Evolutionary conservation across 2,329 filamentous ascomycete genomes (phyloP), one percentile per base, ranked within the genome.

Genomic region (Zasmidium cellare): DNA sequence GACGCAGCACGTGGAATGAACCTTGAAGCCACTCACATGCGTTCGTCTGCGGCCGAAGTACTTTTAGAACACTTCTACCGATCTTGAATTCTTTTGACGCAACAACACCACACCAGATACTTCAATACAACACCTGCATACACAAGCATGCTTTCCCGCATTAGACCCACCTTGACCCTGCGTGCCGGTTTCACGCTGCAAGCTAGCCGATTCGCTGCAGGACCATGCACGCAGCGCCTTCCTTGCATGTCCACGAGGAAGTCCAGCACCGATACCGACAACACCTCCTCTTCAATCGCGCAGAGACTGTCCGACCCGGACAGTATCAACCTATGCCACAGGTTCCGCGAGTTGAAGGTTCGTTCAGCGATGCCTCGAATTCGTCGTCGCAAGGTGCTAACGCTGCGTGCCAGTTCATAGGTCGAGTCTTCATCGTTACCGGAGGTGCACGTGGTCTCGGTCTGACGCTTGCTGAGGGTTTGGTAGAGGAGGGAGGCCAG

Each of bases 401-500:
- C 35, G 16, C 11, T 6, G 35, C 35, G 16, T 41, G 7, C 19
- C 48, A 69, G 65, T 57, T 69, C 20, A 51, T 63, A 9, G 60
- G 52, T 20, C 58, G 60, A 11, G 66, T 69, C 23, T 65, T 60
- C 51, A 49, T 64, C 19, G 61, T 68, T 1, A 70, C 67, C 9
- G 67, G 67, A 16, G 67, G 65, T 22, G 65, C 59, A n/a, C 57
- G 60, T 20, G 67, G 67, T 3, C 63, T 70, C 19, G 65, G 65
- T 3, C 49, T 69, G 12, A 71, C 72, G 7, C 75, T 80, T 68
- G 78, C 76, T 6, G 76, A 79, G 64, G 77, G 76, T 14, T 65
- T 81, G 52, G 74, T 78, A 49, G 76, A 81, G 66, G 77, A 77
- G 9, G 79, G 79, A 3, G 79, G 76, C 9, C 75, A 77, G 65